phyloP scores from a whole-genome alignment of 2,329 filamentous ascomycete genomes.

The Colletotrichum sp. region DNA sequence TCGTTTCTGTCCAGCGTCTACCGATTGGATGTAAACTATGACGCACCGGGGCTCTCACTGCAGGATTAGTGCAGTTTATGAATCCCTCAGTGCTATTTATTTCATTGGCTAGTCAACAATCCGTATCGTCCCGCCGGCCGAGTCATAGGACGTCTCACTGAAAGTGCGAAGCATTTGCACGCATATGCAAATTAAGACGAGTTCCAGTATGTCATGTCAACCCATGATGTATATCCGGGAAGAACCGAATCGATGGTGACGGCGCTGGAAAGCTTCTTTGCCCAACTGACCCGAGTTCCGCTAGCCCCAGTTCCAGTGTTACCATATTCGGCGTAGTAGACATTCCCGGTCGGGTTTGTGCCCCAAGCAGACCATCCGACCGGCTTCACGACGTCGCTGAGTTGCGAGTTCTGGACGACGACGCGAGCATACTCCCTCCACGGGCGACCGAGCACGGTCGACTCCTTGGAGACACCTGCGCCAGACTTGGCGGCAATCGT shows the following conservation, averaged over 20 bases:
- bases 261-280: slow-evolving; percentile 37
- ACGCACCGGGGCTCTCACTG: neutral
- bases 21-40: neutral
- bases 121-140: neutral
- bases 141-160: accelerated
- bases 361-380: slow-evolving; percentile 65
- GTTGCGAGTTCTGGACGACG: slow-evolving; percentile 50
- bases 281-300: slow-evolving; percentile 54
- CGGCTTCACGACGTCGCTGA: slow-evolving; percentile 61
- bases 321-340: slow-evolving; percentile 62
- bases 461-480: slow-evolving; percentile 37
- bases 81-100: accelerated
- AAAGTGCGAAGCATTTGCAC: neutral
- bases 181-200: neutral
- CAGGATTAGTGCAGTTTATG: neutral
- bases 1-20: neutral
- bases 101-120: neutral
- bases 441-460: slow-evolving; percentile 52
- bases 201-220: slow-evolving; percentile 14
- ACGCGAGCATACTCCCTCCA: slow-evolving; percentile 53
- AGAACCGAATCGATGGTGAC: slow-evolving; percentile 32
- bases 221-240: slow-evolving; percentile 11
- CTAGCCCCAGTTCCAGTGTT: slow-evolving; percentile 62
- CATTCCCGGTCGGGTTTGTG: slow-evolving; percentile 52
- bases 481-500: slow-evolving; percentile 42